phyloP scores from a whole-genome alignment of 2,329 filamentous ascomycete species.

The Tolypocladium inflatum region DNA sequence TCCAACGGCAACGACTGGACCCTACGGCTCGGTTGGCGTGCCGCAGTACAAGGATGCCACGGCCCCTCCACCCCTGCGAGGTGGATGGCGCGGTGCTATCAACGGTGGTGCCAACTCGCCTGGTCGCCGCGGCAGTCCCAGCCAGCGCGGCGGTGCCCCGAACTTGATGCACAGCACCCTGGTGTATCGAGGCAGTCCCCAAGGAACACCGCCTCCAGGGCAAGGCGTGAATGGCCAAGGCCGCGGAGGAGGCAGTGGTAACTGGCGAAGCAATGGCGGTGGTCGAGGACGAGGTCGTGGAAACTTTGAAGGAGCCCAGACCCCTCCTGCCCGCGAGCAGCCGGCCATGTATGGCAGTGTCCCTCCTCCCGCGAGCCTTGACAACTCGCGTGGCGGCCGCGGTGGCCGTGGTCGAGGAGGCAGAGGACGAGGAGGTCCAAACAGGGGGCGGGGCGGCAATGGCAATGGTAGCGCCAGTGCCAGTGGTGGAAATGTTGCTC shows the following conservation, averaged over 20 bases:
- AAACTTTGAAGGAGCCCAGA: slow-evolving; percentile 11
- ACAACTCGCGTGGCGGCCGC: slow-evolving; percentile 31
- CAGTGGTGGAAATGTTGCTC: slow-evolving; percentile 7
- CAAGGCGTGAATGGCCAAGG: slow-evolving; percentile 20
- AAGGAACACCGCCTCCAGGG: slow-evolving; percentile 13
- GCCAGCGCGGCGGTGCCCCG: slow-evolving; percentile 26
- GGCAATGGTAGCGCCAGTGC: slow-evolving; percentile 1
- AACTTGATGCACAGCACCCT: slow-evolving; percentile 41
- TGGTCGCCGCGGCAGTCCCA: slow-evolving; percentile 28
- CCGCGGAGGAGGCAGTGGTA: slow-evolving; percentile 11
- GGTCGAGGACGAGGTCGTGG: slow-evolving; percentile 24
- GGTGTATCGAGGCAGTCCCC: slow-evolving; percentile 36
- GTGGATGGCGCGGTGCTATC: slow-evolving; percentile 48
- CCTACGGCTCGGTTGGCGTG: slow-evolving; percentile 49
- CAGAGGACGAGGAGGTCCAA: slow-evolving; percentile 24
- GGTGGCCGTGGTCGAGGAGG: slow-evolving; percentile 31
- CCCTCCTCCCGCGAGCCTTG: slow-evolving; percentile 50
- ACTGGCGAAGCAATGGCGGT: slow-evolving; percentile 13
- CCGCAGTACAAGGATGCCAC: slow-evolving; percentile 52
- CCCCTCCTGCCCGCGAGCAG: slow-evolving; percentile 9
- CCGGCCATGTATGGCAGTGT: slow-evolving; percentile 40
- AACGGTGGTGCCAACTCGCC: slow-evolving; percentile 33
- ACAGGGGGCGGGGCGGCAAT: slow-evolving; percentile 24
- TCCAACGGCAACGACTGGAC: slow-evolving; percentile 37
- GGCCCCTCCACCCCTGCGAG: slow-evolving; percentile 43